Base-by-base conservation (phyloP, 2,329 filamentous ascomycete species). In the Gaeumannomyces sp. region DNA sequence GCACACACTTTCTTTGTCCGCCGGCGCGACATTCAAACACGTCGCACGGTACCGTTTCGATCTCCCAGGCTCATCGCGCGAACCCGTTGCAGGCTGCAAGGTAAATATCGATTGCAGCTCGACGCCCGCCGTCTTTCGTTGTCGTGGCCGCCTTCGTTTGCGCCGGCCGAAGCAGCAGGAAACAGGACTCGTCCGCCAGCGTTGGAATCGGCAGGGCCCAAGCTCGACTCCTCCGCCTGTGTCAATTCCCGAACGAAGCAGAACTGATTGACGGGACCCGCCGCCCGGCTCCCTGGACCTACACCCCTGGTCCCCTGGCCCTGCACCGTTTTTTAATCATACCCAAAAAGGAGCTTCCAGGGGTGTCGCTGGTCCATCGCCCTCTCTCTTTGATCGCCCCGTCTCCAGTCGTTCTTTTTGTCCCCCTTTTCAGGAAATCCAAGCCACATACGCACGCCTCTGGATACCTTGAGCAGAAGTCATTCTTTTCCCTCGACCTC, bases 261-360 rank as follows among this genome's bases (percentile, higher is more conserved):
- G 59, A 60, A 60, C 6, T 31, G 22, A 53, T 28, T 60, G 64
- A 59, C 25, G 31, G 64, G 64, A 65, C 64, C 64, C 64, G 64
- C 64, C 35, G 38, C 60, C 60, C 64, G 60, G 62, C 50, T 33
- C 35, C 45, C 59, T 65, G 64, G 64, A 62, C 53, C 64, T 65
- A 19, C 45, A n/a, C 45, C 45, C 45, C 45, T 45, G 64, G 10
- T 22, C 64, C 64, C 64, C 64, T 50, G 64, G 38, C 60, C 29
- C 62, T 50, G 59, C 58, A 60, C 61, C 64, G 60, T 45, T 65
- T 45, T 61, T 64, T 65, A 65, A 65, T 65, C 60, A 65, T 59
- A 22, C 45, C 45, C 19, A 53, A 53, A 53, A 53, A 56, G 53
- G 22, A 33, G 29, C 62, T 62, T 22, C 31, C 16, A 33, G 59